A percentile compares a stretch with the other conserved stretches of the same genome.
Conservation (phyloP, 768 basidiomycete genomes). For the Candolleomyces eurysporus region DNA sequence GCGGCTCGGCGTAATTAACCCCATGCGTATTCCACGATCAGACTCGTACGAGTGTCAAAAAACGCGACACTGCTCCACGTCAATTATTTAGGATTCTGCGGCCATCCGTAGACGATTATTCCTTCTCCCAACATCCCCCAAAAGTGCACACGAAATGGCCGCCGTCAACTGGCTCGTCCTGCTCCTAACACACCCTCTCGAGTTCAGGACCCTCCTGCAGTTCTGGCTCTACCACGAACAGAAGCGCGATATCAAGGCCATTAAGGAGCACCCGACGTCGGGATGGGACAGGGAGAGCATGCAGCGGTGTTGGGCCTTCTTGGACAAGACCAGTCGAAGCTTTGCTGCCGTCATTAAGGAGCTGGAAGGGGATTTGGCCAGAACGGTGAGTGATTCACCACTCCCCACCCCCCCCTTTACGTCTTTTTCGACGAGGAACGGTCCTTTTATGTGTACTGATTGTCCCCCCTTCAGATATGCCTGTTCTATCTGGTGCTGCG, state of each 20-base stretch:
- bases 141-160: slow-evolving; percentile 39
- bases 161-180: slow-evolving; percentile 61
- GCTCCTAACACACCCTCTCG: slow-evolving; percentile 74
- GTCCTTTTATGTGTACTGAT: background rate
- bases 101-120: no score
- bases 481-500: slow-evolving; percentile 94
- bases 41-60: slow-evolving; percentile 16
- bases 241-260: slow-evolving; percentile 77
- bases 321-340: slow-evolving; percentile 86
- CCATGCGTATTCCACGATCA: slow-evolving; percentile 1
- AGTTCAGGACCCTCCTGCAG: slow-evolving; percentile 81
- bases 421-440: background rate
- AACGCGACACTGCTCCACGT: background rate
- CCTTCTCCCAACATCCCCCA: background rate
- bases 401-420: background rate
- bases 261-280: slow-evolving; percentile 71
- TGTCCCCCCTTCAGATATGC: slow-evolving; percentile 60
- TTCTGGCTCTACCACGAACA: slow-evolving; percentile 81
- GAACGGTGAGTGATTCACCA: slow-evolving; percentile 63
- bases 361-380: slow-evolving; percentile 90
- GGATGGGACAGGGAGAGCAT: slow-evolving; percentile 87
- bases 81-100: no score
- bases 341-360: slow-evolving; percentile 95
- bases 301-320: slow-evolving; percentile 86
- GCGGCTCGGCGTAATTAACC: background rate